phyloP scores from a whole-genome alignment of 352 stramenopile species.

The Phytophthora pseudosyringae region DNA sequence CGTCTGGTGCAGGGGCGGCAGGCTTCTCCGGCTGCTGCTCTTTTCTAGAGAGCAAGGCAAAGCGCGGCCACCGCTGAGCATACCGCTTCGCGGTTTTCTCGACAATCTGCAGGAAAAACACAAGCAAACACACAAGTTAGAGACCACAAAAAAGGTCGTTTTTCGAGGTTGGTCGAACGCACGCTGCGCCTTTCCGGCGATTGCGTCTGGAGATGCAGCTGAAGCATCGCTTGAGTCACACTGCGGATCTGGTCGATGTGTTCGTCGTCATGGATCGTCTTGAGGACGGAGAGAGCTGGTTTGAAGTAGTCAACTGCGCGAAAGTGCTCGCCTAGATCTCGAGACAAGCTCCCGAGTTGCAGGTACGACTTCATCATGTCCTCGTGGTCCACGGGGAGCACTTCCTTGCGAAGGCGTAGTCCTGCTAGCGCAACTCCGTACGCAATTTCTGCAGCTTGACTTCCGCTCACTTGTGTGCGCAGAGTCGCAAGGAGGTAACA shows the following conservation, averaged over 20 bases:
- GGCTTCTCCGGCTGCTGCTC: not conserved
- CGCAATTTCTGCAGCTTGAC: slow-evolving; percentile 41
- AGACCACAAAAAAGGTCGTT: not conserved
- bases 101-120: slow-evolving; percentile 37
- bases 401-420: slow-evolving; percentile 44
- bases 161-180: slow-evolving; percentile 12
- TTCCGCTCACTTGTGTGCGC: slow-evolving; percentile 20
- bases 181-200: slow-evolving; percentile 44
- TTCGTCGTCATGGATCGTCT: slow-evolving; percentile 32
- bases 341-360: slow-evolving; percentile 52
- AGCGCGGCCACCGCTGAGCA: slow-evolving; percentile 23
- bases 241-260: slow-evolving; percentile 39
- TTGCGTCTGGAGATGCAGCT: slow-evolving; percentile 46
- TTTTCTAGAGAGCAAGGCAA: slow-evolving; percentile 26
- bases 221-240: slow-evolving; percentile 50
- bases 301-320: slow-evolving; percentile 65
- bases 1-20: not conserved
- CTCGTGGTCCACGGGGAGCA: slow-evolving; percentile 27
- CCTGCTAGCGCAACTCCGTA: slow-evolving; percentile 51
- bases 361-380: slow-evolving; percentile 52
- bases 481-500: slow-evolving; percentile 47
- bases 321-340: slow-evolving; percentile 52
- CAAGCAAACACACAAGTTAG: slow-evolving; percentile 11
- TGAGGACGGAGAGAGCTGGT: slow-evolving; percentile 41
- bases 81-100: slow-evolving; percentile 49